Evolutionary conservation across 208 protist species (phyloP).

Genomic region (Leishmania braziliensis): DNA sequence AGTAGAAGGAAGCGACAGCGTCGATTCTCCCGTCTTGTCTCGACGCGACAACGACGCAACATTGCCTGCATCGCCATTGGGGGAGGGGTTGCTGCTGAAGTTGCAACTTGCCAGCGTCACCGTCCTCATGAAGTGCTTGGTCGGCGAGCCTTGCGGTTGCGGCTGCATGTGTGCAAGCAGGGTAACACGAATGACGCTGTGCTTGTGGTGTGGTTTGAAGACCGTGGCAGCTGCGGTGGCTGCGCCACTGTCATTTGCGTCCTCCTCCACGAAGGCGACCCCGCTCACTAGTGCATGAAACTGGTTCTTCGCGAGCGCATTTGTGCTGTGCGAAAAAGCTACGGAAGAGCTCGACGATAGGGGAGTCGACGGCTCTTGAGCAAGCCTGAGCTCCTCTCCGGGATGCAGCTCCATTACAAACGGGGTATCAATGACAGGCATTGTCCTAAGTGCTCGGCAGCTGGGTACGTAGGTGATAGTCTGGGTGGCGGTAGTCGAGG

Average conservation of each 20-base stretch:
- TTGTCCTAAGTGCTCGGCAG: background rate
- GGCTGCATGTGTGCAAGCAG: slow-evolving; percentile 30
- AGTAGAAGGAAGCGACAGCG: background rate
- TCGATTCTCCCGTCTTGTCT: background rate
- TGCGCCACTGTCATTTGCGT: background rate
- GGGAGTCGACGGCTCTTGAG: background rate
- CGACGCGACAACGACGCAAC: background rate
- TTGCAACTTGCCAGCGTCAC: slow-evolving; percentile 47
- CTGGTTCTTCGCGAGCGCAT: slow-evolving; percentile 28
- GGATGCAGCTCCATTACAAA: slow-evolving; percentile 51
- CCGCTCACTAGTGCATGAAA: slow-evolving; percentile 43
- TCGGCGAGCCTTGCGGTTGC: background rate
- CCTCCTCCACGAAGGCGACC: slow-evolving; percentile 39
- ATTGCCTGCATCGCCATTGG: background rate
- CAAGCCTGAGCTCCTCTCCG: slow-evolving; percentile 43
- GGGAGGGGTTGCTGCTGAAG: slow-evolving; percentile 16
- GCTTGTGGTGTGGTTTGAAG: slow-evolving; percentile 7
- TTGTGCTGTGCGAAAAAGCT: slow-evolving; percentile 1
- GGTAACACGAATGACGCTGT: slow-evolving; percentile 37
- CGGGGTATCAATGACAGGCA: slow-evolving; percentile 52
- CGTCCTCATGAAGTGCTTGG: slow-evolving; percentile 7
- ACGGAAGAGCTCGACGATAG: slow-evolving; percentile 1
- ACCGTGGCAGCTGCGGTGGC: slow-evolving; percentile 1
- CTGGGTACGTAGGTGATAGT: background rate
- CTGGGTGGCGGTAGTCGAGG: background rate